Percentiles rank a stretch among this genome's conserved stretches.
These are phyloP conservation scores for Pseudoscleropodium purum DNA, from an alignment of 225 moss, liverwort and hornwort species.

Conservation along the genomic window DNA sequence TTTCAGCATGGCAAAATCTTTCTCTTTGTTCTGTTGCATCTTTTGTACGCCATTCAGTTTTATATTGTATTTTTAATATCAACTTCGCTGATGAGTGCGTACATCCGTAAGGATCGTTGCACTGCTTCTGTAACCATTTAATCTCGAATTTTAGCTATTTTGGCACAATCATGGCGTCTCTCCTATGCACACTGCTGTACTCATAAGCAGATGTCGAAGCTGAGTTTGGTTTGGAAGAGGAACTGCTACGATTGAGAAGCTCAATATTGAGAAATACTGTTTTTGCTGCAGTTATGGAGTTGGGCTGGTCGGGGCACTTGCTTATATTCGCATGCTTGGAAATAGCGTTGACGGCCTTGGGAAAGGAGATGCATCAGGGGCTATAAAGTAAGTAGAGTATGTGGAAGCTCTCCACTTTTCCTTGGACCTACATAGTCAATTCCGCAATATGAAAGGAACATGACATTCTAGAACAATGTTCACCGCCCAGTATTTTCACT, in stretches of 20 bases:
- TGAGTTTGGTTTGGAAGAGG: neutral
- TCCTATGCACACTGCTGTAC: neutral
- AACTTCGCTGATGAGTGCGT: neutral
- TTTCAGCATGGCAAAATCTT: neutral
- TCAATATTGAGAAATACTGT: neutral
- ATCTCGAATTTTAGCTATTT: neutral
- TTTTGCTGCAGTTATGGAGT: constrained; percentile 60
- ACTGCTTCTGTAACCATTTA: neutral
- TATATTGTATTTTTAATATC: neutral
- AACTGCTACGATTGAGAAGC: neutral
- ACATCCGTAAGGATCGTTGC: neutral
- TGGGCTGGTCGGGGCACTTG: constrained; percentile 66
- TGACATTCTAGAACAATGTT: neutral
- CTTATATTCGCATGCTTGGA: constrained; percentile 88
- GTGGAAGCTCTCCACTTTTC: neutral
- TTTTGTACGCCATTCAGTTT: neutral
- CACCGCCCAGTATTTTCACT: neutral
- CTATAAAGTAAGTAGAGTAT: constrained; percentile 41
- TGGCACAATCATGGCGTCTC: neutral
- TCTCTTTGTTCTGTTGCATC: neutral
- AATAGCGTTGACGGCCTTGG: constrained; percentile 77
- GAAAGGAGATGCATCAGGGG: constrained; percentile 14
- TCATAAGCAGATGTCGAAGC: neutral
- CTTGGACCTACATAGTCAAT: neutral
- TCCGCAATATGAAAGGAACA: neutral